Base-by-base conservation (phyloP, 306 rosid species). In the Cucumis hystrix region DNA sequence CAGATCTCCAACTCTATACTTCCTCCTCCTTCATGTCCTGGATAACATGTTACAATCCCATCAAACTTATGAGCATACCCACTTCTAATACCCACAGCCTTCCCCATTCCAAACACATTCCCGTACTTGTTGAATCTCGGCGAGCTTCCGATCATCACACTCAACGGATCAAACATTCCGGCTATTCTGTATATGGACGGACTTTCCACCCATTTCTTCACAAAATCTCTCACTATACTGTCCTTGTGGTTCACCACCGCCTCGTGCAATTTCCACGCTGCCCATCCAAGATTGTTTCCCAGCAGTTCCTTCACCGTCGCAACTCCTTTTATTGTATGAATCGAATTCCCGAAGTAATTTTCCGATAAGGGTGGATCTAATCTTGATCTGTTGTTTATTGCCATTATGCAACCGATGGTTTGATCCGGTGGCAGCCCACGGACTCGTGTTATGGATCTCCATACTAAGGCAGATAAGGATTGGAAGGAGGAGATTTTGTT, bases 91-190 rank as follows among this genome's bases (percentile, higher is more conserved):
- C 85, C 85, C 80, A 89, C 41, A 0, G 91, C 87, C 80, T 88
- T 89, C 6, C 95, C 98, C 95, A 91, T 86, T 54, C 98, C 96
- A 62, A 92, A 90, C 43, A 90, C 89, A 40, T 83, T 86, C 6
- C 89, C 90, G 52, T 85, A 90, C 92, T 83, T 79, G 28, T 86
- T 78, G 62, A 91, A 91, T 65, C 92, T 83, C 0, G 95, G 91
- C 1, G 95, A 86, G 49, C 96, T 91, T 2, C 87, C 78, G 72
- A 91, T 82, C 79, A 83, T 16, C 62, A 93, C 83, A 20, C 49
- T 49, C 15, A 13, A 18, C 0, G 79, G 85, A 30, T 85, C 89
- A 15, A 83, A 76, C 2, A 13, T 0, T 28, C 0, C 18, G 13
- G 1, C 15, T 51, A 72, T 72, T 72, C 17, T 13, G 56, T 28